These are phyloP conservation scores for Teratosphaeria zuluensis DNA, from an alignment of 2,329 filamentous ascomycete genomes.

Conservation along the genomic window DNA sequence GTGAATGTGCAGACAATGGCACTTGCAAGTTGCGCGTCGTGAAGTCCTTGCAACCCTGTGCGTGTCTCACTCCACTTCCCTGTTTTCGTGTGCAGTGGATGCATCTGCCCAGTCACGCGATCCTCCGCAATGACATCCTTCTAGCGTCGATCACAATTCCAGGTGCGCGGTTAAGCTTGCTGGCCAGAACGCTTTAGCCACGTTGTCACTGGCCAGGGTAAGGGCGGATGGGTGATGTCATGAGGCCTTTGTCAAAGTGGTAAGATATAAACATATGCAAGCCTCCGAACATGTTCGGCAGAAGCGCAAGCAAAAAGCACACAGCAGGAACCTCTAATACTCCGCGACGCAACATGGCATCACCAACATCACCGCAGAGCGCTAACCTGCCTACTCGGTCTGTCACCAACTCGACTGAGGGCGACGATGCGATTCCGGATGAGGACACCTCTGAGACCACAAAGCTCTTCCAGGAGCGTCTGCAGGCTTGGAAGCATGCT, in stretches of 20 bases:
- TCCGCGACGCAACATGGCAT: neutral
- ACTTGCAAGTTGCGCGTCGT: too few species aligned
- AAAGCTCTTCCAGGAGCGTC: slow-evolving; percentile 68
- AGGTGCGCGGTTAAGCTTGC: neutral
- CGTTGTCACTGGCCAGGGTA: neutral
- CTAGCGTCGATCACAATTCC: neutral
- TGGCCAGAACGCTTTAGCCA: neutral
- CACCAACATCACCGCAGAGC: slow-evolving; percentile 7
- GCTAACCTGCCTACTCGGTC: slow-evolving; percentile 23
- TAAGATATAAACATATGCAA: neutral
- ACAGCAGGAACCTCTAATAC: neutral
- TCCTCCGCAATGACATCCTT: neutral
- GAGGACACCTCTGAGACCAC: slow-evolving; percentile 42
- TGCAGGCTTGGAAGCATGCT: slow-evolving; percentile 94
- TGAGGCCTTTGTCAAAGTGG: neutral
- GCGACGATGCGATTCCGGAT: slow-evolving; percentile 38
- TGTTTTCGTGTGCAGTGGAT: neutral
- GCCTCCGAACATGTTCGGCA: neutral
- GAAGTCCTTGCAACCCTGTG: neutral
- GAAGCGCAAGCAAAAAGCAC: neutral
- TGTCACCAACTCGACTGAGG: slow-evolving; percentile 24
- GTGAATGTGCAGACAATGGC: neutral
- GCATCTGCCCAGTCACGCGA: neutral
- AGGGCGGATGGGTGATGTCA: neutral
- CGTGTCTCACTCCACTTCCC: neutral